Evolutionary conservation across 1,139 yeast species (phyloP).

Genomic region (Pichia sp.): DNA sequence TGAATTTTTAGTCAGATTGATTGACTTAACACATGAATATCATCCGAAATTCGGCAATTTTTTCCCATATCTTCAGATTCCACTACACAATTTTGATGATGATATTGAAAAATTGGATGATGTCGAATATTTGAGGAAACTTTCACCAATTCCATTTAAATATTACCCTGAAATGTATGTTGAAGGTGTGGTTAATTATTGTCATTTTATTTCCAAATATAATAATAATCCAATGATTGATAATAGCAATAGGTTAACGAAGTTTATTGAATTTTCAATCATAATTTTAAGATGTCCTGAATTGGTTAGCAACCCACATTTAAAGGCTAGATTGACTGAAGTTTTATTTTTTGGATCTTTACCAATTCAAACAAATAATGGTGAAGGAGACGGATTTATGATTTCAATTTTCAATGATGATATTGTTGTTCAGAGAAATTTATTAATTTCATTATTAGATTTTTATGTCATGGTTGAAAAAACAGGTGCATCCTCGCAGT

Average conservation of each 20-base stretch:
- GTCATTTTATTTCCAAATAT: slow-evolving; percentile 59
- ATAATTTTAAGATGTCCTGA: slow-evolving; percentile 80
- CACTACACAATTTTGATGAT: slow-evolving; percentile 46
- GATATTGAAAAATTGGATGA: slow-evolving; percentile 62
- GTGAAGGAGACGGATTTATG: slow-evolving; percentile 61
- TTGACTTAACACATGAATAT: slow-evolving; percentile 63
- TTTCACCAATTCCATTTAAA: slow-evolving; percentile 73
- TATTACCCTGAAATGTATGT: slow-evolving; percentile 80
- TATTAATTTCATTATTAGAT: slow-evolving; percentile 78
- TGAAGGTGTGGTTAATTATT: slow-evolving; percentile 76
- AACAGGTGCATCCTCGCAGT: slow-evolving; percentile 93
- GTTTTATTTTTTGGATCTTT: slow-evolving; percentile 71
- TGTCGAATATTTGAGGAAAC: slow-evolving; percentile 55
- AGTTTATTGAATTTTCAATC: slow-evolving; percentile 68
- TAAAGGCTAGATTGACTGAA: slow-evolving; percentile 80
- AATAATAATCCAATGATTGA: slow-evolving; percentile 52
- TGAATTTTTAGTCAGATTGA: slow-evolving; percentile 60
- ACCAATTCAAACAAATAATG: slow-evolving; percentile 34
- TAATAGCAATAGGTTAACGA: slow-evolving; percentile 43
- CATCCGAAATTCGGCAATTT: slow-evolving; percentile 38
- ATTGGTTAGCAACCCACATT: slow-evolving; percentile 84
- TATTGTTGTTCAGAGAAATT: slow-evolving; percentile 54
- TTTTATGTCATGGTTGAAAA: slow-evolving; percentile 93
- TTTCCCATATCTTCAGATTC: slow-evolving; percentile 43
- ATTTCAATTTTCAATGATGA: slow-evolving; percentile 58